Base-by-base conservation (phyloP, 371 early-diverging fungal genomes). In the Apophysomyces ossiformis region DNA sequence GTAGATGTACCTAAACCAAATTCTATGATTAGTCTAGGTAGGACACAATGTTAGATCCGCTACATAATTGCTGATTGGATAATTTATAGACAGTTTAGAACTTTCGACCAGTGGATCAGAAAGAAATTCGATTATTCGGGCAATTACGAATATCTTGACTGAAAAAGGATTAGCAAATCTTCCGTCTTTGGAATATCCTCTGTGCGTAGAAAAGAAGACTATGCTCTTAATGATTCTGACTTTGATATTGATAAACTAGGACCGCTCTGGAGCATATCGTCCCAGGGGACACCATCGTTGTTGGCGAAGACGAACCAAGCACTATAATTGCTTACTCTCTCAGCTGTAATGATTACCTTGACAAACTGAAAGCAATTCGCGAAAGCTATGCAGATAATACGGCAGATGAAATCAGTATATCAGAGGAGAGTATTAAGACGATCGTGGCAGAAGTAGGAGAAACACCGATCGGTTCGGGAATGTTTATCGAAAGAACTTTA, bases 231-330 rank as follows among this genome's bases (percentile, higher is more conserved):
- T 26, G 32, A 26, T 26, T 26, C 32, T 26, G 32, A 26, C 32
- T 26, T 57, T 26, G 12, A 59, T 12, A 26, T 26, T 21, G 43
- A 37, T 56, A 32, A 41, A 1, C 0, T 73, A 86, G 87, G 65
- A 79, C 82, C 39, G 86, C 91, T 0, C 89, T 89, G 4, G 95
- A 95, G 57, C 97, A 97, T 68, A 81, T 97, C 1, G 89, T 96
- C 67, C 83, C 87, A 0, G 93, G 92, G 47, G 95, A 95, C 0
- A 80, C 82, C 15, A 88, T 96, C 44, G 86, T 96, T 36, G 89
- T 96, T 1, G 85, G 96, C 41, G 97, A 97, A 74, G 91, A 94
- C 46, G 97, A 98, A 69, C 96, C 96, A 4, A 93, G 93, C 68
- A 95, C 96, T 0, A 93, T 98, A 58, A 90, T 98, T 37, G 95